Base-by-base conservation (phyloP, 1,139 yeast species). In the Hyphopichia wangnamkhiaoensis region DNA sequence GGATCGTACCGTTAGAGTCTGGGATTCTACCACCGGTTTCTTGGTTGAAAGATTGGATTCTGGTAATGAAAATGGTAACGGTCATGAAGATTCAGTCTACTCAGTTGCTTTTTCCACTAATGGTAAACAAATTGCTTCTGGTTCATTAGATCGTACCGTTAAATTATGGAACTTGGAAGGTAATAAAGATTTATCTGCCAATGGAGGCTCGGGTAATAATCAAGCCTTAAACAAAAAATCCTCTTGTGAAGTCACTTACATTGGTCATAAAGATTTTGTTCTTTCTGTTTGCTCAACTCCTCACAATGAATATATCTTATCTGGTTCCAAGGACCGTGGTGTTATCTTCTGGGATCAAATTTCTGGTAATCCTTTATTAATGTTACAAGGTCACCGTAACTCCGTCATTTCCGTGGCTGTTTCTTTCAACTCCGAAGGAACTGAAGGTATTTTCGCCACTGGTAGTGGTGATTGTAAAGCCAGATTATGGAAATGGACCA, bases 381-480 rank as follows among this genome's bases (percentile, higher is more conserved):
- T 91, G 96, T 76, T 93, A 52, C 98, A 91, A 68, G 98, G 98
- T 26, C 98, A 93, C 65, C 83, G 95, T 62, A 93, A 93, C 69
- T 87, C 96, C 18, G 98, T 93, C 37, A 93, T 93, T 49, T 84
- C 95, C 38, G 98, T 93, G 31, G 93, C 96, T 33, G 97, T 93
- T 16, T 82, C 93, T 33, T 79, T 84, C 45, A 82, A 82, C 57
- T 84, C 89, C 32, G 76, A 76, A 45, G 85, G 84, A 42, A 72
- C 79, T 39, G 90, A 87, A 52, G 77, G 78, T 31, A 82, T 89
- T 50, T 93, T 93, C 73, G 98, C 98, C 39, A 91, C 98, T 14
- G 98, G 98, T 45, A 81, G 91, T 63, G 98, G 98, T 60, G 98
- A 93, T 66, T 91, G 96, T 65, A 88, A 91, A 63, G 98, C 98